phyloP scores from a whole-genome alignment of 2,329 filamentous ascomycete genomes.

The Xylaria multiplex region DNA sequence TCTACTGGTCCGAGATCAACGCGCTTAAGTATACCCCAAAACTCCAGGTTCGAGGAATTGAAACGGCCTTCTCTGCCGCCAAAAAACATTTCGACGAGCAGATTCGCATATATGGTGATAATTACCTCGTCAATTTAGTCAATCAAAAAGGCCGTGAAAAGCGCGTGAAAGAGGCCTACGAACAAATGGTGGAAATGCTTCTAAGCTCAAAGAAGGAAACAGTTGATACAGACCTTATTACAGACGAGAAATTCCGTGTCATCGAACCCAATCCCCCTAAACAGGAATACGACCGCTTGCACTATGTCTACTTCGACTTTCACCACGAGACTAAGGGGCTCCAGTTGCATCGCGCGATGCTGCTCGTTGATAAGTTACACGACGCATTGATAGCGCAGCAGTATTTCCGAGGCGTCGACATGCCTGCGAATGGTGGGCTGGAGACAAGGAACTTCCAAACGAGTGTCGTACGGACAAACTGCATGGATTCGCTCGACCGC shows the following conservation, averaged over 20 bases:
- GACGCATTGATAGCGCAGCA: slow-evolving; percentile 80
- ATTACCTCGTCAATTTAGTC: slow-evolving; percentile 96
- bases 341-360: slow-evolving; percentile 89
- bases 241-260: slow-evolving; percentile 82
- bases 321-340: slow-evolving; percentile 97
- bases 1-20: slow-evolving; percentile 97
- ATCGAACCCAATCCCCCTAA: slow-evolving; percentile 70
- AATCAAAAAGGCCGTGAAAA: slow-evolving; percentile 95
- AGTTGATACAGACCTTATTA: slow-evolving; percentile 71
- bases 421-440: slow-evolving; percentile 78
- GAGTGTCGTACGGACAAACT: slow-evolving; percentile 95
- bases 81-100: slow-evolving; percentile 93
- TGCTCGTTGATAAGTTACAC: slow-evolving; percentile 83
- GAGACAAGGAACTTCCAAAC: slow-evolving; percentile 85
- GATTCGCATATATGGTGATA: slow-evolving; percentile 92
- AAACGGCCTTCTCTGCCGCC: slow-evolving; percentile 81
- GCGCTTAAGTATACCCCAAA: slow-evolving; percentile 90
- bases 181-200: slow-evolving; percentile 83
- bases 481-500: slow-evolving; percentile 98
- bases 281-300: slow-evolving; percentile 80
- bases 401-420: slow-evolving; percentile 93
- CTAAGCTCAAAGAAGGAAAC: slow-evolving; percentile 74
- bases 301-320: slow-evolving; percentile 99
- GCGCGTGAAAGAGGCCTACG: slow-evolving; percentile 90
- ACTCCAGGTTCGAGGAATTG: slow-evolving; percentile 85